Conservation (phyloP, 257 asterid species). For the Cinchona pubescens region DNA sequence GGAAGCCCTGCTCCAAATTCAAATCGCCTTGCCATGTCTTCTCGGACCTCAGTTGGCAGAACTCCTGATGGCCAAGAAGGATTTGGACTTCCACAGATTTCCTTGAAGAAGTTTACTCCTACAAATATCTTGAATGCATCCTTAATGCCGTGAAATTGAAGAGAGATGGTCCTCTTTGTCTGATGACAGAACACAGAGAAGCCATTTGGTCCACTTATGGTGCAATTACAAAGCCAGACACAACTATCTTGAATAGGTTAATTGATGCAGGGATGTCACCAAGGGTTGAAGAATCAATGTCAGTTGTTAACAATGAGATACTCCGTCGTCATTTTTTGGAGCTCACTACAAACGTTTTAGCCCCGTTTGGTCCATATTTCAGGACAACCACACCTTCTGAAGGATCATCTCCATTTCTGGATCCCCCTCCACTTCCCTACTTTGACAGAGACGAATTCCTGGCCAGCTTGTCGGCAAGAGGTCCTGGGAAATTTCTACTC, state of each 20-base stretch:
- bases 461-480: slow-evolving; percentile 64
- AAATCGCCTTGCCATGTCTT: slow-evolving; percentile 48
- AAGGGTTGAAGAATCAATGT: slow-evolving; percentile 98
- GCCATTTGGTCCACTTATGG: slow-evolving; percentile 83
- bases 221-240: slow-evolving; percentile 85
- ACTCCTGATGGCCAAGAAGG: slow-evolving; percentile 50
- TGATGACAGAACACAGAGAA: slow-evolving; percentile 94
- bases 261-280: slow-evolving; percentile 99
- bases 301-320: slow-evolving; percentile 96
- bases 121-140: slow-evolving; percentile 78
- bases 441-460: slow-evolving; percentile 79
- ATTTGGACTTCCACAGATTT: slow-evolving; percentile 36
- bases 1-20: slow-evolving; percentile 72
- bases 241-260: slow-evolving; percentile 88
- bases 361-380: slow-evolving; percentile 97
- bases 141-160: slow-evolving; percentile 83
- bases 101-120: slow-evolving; percentile 76
- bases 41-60: slow-evolving; percentile 46
- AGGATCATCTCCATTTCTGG: slow-evolving; percentile 80
- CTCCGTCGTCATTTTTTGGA: slow-evolving; percentile 97
- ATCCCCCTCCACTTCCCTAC: slow-evolving; percentile 86
- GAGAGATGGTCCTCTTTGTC: slow-evolving; percentile 95
- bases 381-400: slow-evolving; percentile 84
- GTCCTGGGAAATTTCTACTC: slow-evolving; percentile 89
- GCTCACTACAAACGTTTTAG: slow-evolving; percentile 93